Base-by-base conservation (phyloP, 805 yeast species). In the Candida gorgasii region DNA sequence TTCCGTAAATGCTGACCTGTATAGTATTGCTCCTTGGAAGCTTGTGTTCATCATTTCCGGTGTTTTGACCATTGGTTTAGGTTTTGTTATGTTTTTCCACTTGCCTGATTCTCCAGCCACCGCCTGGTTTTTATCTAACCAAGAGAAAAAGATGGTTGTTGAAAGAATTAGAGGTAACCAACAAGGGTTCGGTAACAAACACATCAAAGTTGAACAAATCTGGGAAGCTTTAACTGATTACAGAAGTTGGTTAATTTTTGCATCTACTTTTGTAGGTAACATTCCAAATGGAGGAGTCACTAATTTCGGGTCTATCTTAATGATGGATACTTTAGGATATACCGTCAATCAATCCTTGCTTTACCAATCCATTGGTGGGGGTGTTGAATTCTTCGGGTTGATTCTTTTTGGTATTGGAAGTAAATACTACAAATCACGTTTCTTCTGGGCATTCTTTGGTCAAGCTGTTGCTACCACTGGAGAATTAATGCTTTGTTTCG, bases 41-140 rank as follows among this genome's bases (percentile, higher is more conserved):
- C 57, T 78, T 11, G 57, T 82, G 3, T 85, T 75, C 55, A 62
- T 85, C 36, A 66, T 82, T 22, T 72, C 78, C 31, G 95, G 93
- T 12, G 56, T 69, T 6, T 68, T 79, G 43, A 82, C 88, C 2
- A 58, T 81, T 5, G 53, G 73, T 8, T 52, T 78, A 12, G 86
- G 85, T 5, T 40, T 74, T 8, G 40, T 72, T 8, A 66, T 79
- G 45, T 58, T 59, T 33, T 48, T 77, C 41, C 78, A 76, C 57
- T 54, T 84, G 8, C 70, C 70, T 4, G 59, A 59, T 43, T 43
- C 52, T 16, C 69, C 70, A 4, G 51, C 67, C 7, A 45, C 41
- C 9, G 74, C 75, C 9, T 62, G 69, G 68, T 69, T 67, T 43
- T 56, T 71, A 47, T 59, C 48, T 26, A 64, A 61, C 7, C 50